These are phyloP conservation scores for Colletotrichum lindemuthianum DNA, from an alignment of 2,329 filamentous ascomycete species.

Conservation along the genomic window DNA sequence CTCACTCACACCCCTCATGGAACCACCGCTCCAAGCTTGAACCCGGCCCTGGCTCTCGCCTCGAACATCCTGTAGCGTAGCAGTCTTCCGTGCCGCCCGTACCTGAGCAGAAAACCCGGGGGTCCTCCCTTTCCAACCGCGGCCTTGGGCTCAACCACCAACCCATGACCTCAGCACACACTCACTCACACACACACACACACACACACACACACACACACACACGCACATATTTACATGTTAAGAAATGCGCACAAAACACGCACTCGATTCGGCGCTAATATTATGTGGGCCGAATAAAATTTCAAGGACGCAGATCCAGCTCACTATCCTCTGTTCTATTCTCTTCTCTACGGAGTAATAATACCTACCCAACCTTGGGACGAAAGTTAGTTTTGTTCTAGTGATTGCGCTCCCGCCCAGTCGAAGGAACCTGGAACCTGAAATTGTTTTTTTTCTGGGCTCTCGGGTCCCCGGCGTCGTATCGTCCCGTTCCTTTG, in stretches of 20 bases:
- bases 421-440: too few relatives aligned
- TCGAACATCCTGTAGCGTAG: slow-evolving; percentile 7
- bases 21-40: slow-evolving; percentile 13
- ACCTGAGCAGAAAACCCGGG: neutral
- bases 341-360: neutral
- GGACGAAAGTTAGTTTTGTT: too few relatives aligned
- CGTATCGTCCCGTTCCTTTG: too few relatives aligned
- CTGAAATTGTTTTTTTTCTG: slow-evolving; percentile 1
- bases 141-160: too few relatives aligned
- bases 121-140: too few relatives aligned
- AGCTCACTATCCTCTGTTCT: neutral
- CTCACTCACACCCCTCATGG: too few relatives aligned
- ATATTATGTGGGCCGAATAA: slow-evolving; percentile 29
- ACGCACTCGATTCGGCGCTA: slow-evolving; percentile 9
- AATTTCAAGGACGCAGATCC: slow-evolving; percentile 29
- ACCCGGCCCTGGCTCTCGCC: slow-evolving; percentile 3
- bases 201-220: neutral
- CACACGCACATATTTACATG: neutral
- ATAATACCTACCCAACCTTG: too few relatives aligned
- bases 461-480: too few relatives aligned
- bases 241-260: neutral
- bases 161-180: too few relatives aligned
- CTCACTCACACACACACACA: neutral
- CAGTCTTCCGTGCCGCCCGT: neutral
- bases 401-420: too few relatives aligned